These are phyloP conservation scores for Trichoderma asperelloides DNA, from an alignment of 495 filamentous ascomycete genomes.

Conservation along the genomic window DNA sequence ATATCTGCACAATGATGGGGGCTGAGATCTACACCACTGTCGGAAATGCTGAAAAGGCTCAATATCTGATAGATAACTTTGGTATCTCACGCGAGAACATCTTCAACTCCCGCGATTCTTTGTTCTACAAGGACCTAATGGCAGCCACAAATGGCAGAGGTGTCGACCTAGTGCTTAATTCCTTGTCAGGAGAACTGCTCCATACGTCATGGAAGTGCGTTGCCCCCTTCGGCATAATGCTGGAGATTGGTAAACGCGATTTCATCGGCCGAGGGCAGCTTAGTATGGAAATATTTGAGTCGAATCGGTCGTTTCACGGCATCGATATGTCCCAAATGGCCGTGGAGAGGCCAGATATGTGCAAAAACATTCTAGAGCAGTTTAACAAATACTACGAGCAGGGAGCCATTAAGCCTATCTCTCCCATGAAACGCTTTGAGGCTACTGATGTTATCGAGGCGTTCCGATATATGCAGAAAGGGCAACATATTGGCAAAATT, in stretches of 20 bases:
- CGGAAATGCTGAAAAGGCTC: conserved; percentile 33
- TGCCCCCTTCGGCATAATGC: conserved; percentile 45
- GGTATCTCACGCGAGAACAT: conserved; percentile 43
- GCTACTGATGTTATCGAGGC: conserved; percentile 28
- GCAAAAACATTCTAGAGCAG: neutral
- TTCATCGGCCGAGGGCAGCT: conserved; percentile 22
- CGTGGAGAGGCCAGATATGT: neutral
- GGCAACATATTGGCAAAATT: conserved; percentile 42
- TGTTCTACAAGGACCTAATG: conserved; percentile 36
- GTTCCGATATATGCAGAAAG: conserved; percentile 37
- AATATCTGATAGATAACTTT: conserved; percentile 35
- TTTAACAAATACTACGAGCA: neutral
- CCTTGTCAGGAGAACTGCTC: conserved; percentile 44
- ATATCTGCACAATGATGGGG: conserved; percentile 39
- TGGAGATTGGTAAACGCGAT: conserved; percentile 46
- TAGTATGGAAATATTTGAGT: conserved; percentile 22
- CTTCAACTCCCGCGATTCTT: conserved; percentile 33
- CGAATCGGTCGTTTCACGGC: conserved; percentile 24
- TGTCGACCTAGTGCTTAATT: conserved; percentile 52
- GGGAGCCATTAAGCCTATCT: conserved; percentile 15
- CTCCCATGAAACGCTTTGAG: conserved; percentile 23
- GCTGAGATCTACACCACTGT: conserved; percentile 49
- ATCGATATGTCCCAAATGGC: neutral
- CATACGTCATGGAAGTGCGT: conserved; percentile 44
- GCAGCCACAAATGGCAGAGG: conserved; percentile 38